Percentiles rank a stretch among this genome's conserved stretches.
Conservation (phyloP, 2,329 filamentous ascomycete species). For the Cladobotryum mycophilum region DNA sequence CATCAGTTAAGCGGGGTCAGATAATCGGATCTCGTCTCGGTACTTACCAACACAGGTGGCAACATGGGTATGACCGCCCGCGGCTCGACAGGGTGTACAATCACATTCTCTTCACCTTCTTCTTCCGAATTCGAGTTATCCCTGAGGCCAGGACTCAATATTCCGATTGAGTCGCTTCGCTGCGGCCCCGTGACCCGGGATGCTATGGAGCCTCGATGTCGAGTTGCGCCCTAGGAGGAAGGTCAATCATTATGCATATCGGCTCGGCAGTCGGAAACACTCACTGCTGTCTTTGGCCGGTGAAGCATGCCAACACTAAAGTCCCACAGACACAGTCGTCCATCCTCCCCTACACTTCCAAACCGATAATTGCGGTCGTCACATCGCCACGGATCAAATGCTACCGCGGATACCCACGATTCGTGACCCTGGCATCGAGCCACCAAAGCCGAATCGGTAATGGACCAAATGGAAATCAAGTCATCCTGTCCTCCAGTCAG, state of each 20-base stretch:
- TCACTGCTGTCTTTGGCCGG: conserved; percentile 68
- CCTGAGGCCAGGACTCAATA: conserved; percentile 52
- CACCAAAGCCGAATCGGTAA: conserved; percentile 75
- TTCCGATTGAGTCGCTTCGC: conserved; percentile 57
- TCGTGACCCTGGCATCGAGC: conserved; percentile 92
- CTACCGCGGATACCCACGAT: conserved; percentile 89
- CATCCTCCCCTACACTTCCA: conserved; percentile 92
- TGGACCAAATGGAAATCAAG: conserved; percentile 90
- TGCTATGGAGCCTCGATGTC: conserved; percentile 47
- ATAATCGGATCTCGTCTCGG: not conserved
- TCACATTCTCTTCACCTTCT: conserved; percentile 49
- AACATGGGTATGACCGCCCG: conserved; percentile 76
- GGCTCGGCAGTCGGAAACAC: conserved; percentile 26
- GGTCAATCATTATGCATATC: not conserved
- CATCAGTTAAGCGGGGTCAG: conserved; percentile 4
- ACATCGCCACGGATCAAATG: conserved; percentile 95
- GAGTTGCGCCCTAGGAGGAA: conserved; percentile 16
- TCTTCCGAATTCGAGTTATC: conserved; percentile 63
- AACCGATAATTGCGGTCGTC: conserved; percentile 94
- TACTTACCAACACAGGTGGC: conserved; percentile 77
- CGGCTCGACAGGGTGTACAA: conserved; percentile 79
- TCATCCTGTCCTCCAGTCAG: conserved; percentile 95
- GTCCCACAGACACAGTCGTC: conserved; percentile 87
- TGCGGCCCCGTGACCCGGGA: conserved; percentile 44
- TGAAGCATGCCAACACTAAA: conserved; percentile 97